Conservation (phyloP, 2,329 filamentous ascomycete genomes). For the Fusarium pseudoanthophilum region DNA sequence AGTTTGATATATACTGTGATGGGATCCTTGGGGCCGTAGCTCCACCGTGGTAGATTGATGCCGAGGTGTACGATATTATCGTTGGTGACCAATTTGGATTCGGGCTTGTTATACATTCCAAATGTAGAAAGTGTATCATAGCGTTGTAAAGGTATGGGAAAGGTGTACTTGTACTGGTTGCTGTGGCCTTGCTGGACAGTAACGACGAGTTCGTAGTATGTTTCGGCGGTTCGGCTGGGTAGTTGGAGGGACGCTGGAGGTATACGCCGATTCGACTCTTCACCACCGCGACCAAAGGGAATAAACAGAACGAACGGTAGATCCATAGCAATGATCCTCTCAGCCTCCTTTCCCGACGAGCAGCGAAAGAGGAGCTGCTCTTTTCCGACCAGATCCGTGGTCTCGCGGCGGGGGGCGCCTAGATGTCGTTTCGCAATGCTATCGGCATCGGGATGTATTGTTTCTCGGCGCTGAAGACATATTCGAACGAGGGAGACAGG, state of each 20-base stretch:
- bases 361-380: constrained; percentile 94
- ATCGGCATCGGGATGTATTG: constrained; percentile 95
- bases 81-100: constrained; percentile 83
- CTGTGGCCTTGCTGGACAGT: constrained; percentile 91
- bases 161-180: constrained; percentile 89
- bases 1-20: constrained; percentile 97
- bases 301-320: constrained; percentile 97
- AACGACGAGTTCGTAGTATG: constrained; percentile 95
- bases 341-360: constrained; percentile 82
- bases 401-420: constrained; percentile 88
- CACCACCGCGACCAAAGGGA: constrained; percentile 89
- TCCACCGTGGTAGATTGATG: constrained; percentile 94
- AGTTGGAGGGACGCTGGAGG: constrained; percentile 92
- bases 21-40: constrained; percentile 93
- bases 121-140: constrained; percentile 98
- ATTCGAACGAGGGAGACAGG: constrained; percentile 93
- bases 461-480: constrained; percentile 91
- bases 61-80: constrained; percentile 93
- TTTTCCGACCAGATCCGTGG: constrained; percentile 92
- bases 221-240: constrained; percentile 93
- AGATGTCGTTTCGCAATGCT: constrained; percentile 93
- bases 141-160: constrained; percentile 88
- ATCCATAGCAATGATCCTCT: constrained; percentile 94
- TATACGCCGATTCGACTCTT: constrained; percentile 88
- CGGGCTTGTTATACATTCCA: constrained; percentile 98